These are phyloP conservation scores for Xylariaceae sp. DNA, from an alignment of 2,329 filamentous ascomycete genomes.

Conservation along the genomic window DNA sequence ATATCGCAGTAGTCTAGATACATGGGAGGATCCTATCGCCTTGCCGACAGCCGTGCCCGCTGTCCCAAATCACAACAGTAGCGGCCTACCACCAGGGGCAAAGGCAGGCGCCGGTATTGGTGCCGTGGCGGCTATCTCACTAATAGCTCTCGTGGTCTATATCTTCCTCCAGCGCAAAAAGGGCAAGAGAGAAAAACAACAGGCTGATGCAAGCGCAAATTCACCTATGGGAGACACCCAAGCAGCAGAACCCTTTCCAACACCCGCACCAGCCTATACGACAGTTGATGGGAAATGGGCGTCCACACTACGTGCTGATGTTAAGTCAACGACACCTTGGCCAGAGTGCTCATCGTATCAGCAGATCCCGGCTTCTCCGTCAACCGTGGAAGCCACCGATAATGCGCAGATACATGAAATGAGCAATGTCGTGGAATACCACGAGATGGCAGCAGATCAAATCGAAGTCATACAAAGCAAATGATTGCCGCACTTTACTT, in stretches of 20 bases:
- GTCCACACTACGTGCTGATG: slow-evolving; percentile 2
- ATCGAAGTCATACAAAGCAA: background rate
- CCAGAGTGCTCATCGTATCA: slow-evolving; percentile 23
- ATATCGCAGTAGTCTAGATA: slow-evolving; percentile 17
- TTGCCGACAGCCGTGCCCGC: slow-evolving; percentile 14
- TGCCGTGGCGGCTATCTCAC: slow-evolving; percentile 25
- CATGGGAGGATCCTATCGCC: slow-evolving; percentile 26
- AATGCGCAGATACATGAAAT: slow-evolving; percentile 17
- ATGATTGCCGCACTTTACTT: background rate
- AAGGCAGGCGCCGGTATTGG: slow-evolving; percentile 21
- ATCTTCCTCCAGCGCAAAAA: slow-evolving; percentile 11
- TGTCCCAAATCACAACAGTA: background rate
- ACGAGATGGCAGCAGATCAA: slow-evolving; percentile 8
- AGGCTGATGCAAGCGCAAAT: slow-evolving; percentile 9
- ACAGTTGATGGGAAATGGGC: slow-evolving; percentile 11
- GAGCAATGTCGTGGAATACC: background rate
- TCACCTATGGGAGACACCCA: too few relatives aligned
- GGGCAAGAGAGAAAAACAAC: slow-evolving; percentile 4
- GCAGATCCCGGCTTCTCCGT: slow-evolving; percentile 17
- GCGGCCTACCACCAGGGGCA: slow-evolving; percentile 7
- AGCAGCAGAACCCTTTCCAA: slow-evolving; percentile 1
- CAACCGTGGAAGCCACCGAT: slow-evolving; percentile 21
- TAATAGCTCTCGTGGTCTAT: slow-evolving; percentile 21
- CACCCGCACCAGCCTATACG: slow-evolving; percentile 10
- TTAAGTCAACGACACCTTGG: slow-evolving; percentile 21